A percentile compares a stretch with the other conserved stretches of the same genome.
phyloP scores from a whole-genome alignment of 306 rosid genomes.

The Bauhinia variegata region DNA sequence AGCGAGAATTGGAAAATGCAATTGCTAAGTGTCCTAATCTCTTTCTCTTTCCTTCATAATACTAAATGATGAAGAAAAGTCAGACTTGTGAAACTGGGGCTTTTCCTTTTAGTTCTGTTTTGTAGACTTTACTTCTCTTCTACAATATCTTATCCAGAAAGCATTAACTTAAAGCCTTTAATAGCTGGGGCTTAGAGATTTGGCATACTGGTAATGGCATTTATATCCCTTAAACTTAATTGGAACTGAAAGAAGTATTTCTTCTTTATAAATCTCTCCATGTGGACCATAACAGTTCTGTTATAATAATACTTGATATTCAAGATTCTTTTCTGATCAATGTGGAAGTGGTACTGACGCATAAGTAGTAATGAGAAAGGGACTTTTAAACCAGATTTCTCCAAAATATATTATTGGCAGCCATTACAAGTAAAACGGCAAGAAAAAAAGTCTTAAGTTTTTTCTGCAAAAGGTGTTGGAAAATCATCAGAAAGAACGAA shows the following conservation, averaged over 20 bases:
- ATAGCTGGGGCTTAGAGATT: slow-evolving; percentile 10
- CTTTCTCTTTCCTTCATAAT: background rate
- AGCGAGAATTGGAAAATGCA: too few relatives aligned
- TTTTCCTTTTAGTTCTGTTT: too few relatives aligned
- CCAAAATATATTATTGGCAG: background rate
- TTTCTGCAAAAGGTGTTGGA: background rate
- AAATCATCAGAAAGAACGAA: background rate
- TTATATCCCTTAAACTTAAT: background rate
- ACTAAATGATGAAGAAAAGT: too few relatives aligned
- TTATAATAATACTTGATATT: background rate
- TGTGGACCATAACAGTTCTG: slow-evolving; percentile 17
- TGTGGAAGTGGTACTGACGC: background rate
- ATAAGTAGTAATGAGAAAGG: background rate
- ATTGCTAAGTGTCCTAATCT: slow-evolving; percentile 4
- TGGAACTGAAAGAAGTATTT: background rate
- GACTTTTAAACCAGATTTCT: background rate
- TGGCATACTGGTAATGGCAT: background rate
- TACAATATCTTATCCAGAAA: too few relatives aligned
- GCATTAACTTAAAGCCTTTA: too few relatives aligned
- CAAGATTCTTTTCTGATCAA: slow-evolving; percentile 6
- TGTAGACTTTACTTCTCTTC: too few relatives aligned
- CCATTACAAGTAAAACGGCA: background rate
- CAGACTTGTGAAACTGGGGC: too few relatives aligned
- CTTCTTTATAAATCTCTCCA: background rate
- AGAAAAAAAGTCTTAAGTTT: background rate